Evolutionary conservation across 169 alveolate species (phyloP), one percentile per base, ranked within the genome.

Genomic region (Fabrea salina): DNA sequence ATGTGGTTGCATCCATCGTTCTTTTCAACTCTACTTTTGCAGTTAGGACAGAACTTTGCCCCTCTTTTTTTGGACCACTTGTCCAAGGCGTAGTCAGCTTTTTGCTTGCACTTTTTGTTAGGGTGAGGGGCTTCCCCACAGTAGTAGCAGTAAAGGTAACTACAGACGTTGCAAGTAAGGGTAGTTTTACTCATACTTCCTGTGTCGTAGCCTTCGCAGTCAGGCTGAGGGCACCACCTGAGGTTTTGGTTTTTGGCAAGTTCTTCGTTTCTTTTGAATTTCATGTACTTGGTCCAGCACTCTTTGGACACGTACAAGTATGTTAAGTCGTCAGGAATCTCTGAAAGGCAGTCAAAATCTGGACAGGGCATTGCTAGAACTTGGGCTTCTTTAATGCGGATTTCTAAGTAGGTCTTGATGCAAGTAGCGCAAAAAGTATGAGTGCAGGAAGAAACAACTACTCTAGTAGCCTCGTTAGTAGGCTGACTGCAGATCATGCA

Each of bases 41-140:
- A 74, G 19, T 37, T 74, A 0, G 81, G 81, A 32, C 81, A 74
- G 3, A 13, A 16, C 54, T 53, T 74, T 6, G 68, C 47, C 7
- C 68, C 56, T 57, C 41, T 64, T 30, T 66, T 41, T 53, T 80
- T 40, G 16, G 53, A 47, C 85, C 85, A 83, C 78, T 43, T 47
- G 49, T 79, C 70, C 19, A 64, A 53, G 25, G 50, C 49, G 35
- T 71, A 43, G 56, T 79, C 90, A 35, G 49, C 25, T 35, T 56
- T 19, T 33, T 72, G 79, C 35, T 41, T 16, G 57, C 84, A 74
- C 49, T 75, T 75, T 43, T 74, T 40, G 2, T 61, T 44, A 5
- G 53, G 53, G 41, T 84, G 85, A 13, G 82, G 80, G 5, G 22
- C 37, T 37, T 67, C 64, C 2, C 56, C 67, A 72, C 90, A 84